A percentile compares a stretch with the other conserved stretches of the same genome.
phyloP scores from a whole-genome alignment of 2,329 filamentous ascomycete species.

The Fusarium anguioides region DNA sequence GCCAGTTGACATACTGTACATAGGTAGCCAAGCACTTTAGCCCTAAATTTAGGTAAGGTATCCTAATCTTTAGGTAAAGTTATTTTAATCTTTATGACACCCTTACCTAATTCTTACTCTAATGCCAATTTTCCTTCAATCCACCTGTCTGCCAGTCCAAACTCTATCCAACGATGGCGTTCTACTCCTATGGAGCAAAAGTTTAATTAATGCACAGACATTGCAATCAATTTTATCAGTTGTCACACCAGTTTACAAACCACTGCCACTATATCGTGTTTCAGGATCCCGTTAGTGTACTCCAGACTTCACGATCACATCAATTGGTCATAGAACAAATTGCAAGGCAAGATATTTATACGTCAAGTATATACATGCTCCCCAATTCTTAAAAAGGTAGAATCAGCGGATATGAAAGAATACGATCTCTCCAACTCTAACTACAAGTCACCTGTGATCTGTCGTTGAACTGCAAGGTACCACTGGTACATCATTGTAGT shows the following conservation, averaged over 20 bases:
- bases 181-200: no score
- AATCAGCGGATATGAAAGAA: slow-evolving; percentile 44
- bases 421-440: neutral
- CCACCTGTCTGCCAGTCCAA: no score
- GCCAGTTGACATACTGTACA: no score
- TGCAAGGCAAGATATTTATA: slow-evolving; percentile 7
- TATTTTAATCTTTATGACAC: no score
- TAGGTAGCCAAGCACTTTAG: no score
- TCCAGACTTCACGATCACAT: neutral
- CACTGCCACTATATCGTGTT: neutral
- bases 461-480: slow-evolving; percentile 39
- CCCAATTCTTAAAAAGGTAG: neutral
- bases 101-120: no score
- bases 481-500: slow-evolving; percentile 38
- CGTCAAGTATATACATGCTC: slow-evolving; percentile 13
- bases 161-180: no score
- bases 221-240: no score
- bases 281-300: neutral
- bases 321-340: neutral
- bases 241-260: neutral
- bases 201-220: no score
- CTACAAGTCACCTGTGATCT: neutral
- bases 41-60: no score
- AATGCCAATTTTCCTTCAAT: no score
- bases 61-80: no score